Evolutionary conservation across 331 rosid genomes (phyloP), one percentile per base, ranked within the genome.

Genomic region (Acacia pycnantha): DNA sequence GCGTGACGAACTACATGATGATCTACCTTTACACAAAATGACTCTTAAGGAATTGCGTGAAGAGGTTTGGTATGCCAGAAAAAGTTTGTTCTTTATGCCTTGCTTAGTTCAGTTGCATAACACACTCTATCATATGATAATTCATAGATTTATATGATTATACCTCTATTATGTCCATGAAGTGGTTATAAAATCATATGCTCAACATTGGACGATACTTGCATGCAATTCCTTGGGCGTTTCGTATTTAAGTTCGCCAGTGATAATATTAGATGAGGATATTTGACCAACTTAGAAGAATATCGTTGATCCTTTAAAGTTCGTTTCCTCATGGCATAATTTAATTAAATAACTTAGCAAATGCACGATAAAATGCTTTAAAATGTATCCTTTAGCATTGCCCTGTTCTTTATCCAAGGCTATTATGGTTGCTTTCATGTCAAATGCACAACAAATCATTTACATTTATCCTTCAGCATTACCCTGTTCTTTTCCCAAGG

Each of bases 1-100:
- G 98, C 97, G 94, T 53, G 94, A 90, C 47, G 99, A 95, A 88
- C 92, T 84, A 48, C 77, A 86, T 12, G 94, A 92, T 76, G 92
- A 84, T 89, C 88, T 88, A 56, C 93, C 97, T 79, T 59, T 90
- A 70, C 86, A 84, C 58, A 87, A 87, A 79, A 76, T 90, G 94
- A 90, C 93, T 7, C 88, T 93, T 13, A 18, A 78, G 77, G 94
- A 90, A 82, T 80, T 95, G 86, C 90, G 90, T 4, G 79, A 86
- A 29, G 91, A 95, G 83, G 94, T 95, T 89, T 93, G 99, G 99
- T 95, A 91, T 66, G 82, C 74, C 76, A 67, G 48, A 51, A 62
- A 54, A 51, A 56, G 4, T 71, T 59, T 58, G 69, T 13, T 81
- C 67, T 59, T 27, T 9, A 46, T 54, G 26, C 43, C 48, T 75